Evolutionary conservation across 306 rosid species (phyloP).

Genomic region (Oemleria cerasiformis): DNA sequence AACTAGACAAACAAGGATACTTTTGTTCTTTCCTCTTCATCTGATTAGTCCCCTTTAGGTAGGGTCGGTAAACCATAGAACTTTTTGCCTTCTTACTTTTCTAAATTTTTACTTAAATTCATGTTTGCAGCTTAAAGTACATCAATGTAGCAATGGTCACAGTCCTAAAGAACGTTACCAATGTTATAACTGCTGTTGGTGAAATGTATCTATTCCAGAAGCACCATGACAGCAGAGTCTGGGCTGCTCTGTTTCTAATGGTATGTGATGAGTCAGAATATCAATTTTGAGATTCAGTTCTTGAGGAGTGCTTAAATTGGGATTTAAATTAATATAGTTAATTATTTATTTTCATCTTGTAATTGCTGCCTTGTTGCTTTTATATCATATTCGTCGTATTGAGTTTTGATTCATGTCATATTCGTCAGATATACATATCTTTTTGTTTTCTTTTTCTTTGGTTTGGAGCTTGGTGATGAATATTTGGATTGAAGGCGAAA

Average conservation of each 20-base stretch:
- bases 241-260: slow-evolving; percentile 96
- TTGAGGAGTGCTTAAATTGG: slow-evolving; percentile 3
- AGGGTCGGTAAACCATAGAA: neutral
- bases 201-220: slow-evolving; percentile 90
- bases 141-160: slow-evolving; percentile 99
- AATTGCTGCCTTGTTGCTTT: slow-evolving; percentile 12
- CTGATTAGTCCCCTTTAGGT: neutral
- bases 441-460: neutral
- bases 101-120: slow-evolving; percentile 19
- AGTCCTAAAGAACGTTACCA: slow-evolving; percentile 92
- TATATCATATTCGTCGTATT: neutral
- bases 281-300: slow-evolving; percentile 21
- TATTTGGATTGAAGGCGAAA: neutral
- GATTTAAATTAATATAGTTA: slow-evolving; percentile 19
- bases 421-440: neutral
- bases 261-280: slow-evolving; percentile 39
- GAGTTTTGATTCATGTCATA: too few species aligned
- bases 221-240: slow-evolving; percentile 82
- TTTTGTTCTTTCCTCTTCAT: neutral
- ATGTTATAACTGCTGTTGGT: slow-evolving; percentile 94
- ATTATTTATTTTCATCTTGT: slow-evolving; percentile 2
- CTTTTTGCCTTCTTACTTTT: neutral
- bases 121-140: slow-evolving; percentile 86
- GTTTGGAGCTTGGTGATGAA: neutral
- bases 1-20: neutral